Percentiles rank a stretch among this genome's conserved stretches.
Evolutionary conservation across 2,329 filamentous ascomycete genomes (phyloP).

Genomic region (Hortaea werneckii): DNA sequence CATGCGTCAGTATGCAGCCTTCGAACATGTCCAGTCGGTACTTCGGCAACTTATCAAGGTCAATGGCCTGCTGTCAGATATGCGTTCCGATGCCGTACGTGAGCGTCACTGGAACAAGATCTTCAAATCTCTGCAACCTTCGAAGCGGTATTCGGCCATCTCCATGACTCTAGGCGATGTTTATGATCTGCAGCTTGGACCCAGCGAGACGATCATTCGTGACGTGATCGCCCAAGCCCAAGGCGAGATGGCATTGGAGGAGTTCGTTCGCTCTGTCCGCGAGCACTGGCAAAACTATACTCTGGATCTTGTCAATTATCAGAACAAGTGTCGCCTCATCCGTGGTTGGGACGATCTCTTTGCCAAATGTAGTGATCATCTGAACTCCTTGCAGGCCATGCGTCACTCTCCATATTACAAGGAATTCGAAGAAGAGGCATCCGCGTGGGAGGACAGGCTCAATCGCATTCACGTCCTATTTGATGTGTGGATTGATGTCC

Average conservation of each 20-base stretch:
- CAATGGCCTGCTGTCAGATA: constrained; percentile 74
- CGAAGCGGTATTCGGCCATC: constrained; percentile 84
- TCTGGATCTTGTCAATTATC: constrained; percentile 90
- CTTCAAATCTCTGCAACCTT: constrained; percentile 88
- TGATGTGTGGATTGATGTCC: constrained; percentile 99
- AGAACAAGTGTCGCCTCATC: constrained; percentile 95
- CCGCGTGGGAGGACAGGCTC: constrained; percentile 93
- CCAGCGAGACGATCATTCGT: constrained; percentile 77
- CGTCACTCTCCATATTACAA: constrained; percentile 98
- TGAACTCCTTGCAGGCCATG: constrained; percentile 98
- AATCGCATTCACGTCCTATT: constrained; percentile 96
- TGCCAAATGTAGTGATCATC: constrained; percentile 93
- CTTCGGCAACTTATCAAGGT: constrained; percentile 83
- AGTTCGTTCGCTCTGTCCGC: constrained; percentile 91
- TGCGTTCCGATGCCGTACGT: constrained; percentile 92
- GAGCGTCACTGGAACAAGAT: constrained; percentile 97
- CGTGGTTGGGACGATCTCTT: constrained; percentile 97
- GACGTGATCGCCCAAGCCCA: constrained; percentile 93
- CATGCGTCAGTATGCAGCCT: constrained; percentile 99
- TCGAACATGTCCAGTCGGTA: constrained; percentile 91
- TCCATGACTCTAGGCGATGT: constrained; percentile 97
- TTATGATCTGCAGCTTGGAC: constrained; percentile 87
- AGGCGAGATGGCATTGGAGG: constrained; percentile 95
- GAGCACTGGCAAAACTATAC: constrained; percentile 96
- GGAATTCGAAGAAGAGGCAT: constrained; percentile 95